phyloP scores from a whole-genome alignment of 495 filamentous ascomycete species.

The Penicillium coffeae region DNA sequence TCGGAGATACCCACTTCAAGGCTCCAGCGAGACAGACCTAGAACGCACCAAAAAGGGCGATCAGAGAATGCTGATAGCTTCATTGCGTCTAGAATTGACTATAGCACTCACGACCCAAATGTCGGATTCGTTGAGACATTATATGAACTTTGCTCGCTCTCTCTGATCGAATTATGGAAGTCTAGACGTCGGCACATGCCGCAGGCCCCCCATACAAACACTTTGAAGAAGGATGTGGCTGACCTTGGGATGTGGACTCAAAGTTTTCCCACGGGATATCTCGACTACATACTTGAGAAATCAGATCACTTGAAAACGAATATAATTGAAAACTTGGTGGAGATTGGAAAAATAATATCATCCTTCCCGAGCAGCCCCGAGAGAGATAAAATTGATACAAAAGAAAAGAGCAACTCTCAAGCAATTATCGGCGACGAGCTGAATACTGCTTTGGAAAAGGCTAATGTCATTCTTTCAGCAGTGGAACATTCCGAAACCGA shows the following conservation, averaged over 20 bases:
- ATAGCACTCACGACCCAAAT: not conserved
- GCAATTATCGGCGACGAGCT: not conserved
- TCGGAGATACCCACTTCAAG: no score
- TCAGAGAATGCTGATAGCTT: not conserved
- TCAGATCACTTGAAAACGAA: not conserved
- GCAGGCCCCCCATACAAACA: not conserved
- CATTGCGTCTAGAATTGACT: not conserved
- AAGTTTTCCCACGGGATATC: not conserved
- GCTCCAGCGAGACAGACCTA: no score
- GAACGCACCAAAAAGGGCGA: not conserved
- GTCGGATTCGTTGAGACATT: not conserved
- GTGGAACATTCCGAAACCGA: not conserved
- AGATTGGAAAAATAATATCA: not conserved
- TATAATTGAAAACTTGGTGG: not conserved
- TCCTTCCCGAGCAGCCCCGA: not conserved
- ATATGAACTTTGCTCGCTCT: not conserved
- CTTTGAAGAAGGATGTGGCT: not conserved
- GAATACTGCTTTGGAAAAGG: not conserved
- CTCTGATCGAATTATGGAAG: slow-evolving; percentile 3
- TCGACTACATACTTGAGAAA: not conserved
- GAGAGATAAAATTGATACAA: not conserved
- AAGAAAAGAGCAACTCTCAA: not conserved
- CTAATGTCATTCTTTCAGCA: not conserved
- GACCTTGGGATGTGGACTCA: not conserved
- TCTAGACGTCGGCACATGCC: not conserved